Conservation (phyloP, 2,329 filamentous ascomycete species). For the Pseudogymnoascus sp. region DNA sequence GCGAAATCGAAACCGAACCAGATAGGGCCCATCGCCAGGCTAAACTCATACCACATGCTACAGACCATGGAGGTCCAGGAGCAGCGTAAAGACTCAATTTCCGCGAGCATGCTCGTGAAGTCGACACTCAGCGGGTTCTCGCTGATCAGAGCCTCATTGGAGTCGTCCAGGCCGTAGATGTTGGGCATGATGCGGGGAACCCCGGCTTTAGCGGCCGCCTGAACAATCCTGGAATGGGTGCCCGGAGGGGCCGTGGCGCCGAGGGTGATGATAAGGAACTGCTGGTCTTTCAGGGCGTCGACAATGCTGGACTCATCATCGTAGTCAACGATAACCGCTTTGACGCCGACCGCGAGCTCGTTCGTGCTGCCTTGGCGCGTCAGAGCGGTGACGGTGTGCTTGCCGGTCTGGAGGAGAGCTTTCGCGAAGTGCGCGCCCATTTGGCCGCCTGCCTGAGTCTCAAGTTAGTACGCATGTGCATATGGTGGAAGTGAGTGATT, state of each 20-base stretch:
- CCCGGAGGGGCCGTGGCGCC: slow-evolving; percentile 35
- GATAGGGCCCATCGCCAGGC: slow-evolving; percentile 30
- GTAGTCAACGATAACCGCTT: slow-evolving; percentile 38
- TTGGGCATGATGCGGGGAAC: slow-evolving; percentile 51
- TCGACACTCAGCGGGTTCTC: too few relatives aligned
- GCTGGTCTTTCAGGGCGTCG: slow-evolving; percentile 43
- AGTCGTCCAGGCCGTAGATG: slow-evolving; percentile 32
- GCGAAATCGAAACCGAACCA: slow-evolving; percentile 43
- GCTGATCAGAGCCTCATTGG: slow-evolving; percentile 25
- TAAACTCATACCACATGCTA: slow-evolving; percentile 49
- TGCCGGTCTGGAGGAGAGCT: slow-evolving; percentile 28
- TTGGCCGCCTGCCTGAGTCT: too few relatives aligned
- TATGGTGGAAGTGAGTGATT: too few relatives aligned
- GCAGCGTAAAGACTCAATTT: too few relatives aligned
- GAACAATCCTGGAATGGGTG: slow-evolving; percentile 42
- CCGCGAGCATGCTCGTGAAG: too few relatives aligned
- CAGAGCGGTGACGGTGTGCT: slow-evolving; percentile 43
- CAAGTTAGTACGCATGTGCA: too few relatives aligned
- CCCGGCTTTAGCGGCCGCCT: slow-evolving; percentile 47
- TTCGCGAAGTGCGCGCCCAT: too few relatives aligned
- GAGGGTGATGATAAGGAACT: slow-evolving; percentile 52
- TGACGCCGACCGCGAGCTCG: slow-evolving; percentile 33
- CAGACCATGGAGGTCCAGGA: slow-evolving; percentile 36
- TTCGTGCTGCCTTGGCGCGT: slow-evolving; percentile 37
- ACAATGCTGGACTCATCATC: slow-evolving; percentile 37